These are phyloP conservation scores for Cercospora janseana DNA, from an alignment of 2,329 filamentous ascomycete genomes.

Conservation along the genomic window DNA sequence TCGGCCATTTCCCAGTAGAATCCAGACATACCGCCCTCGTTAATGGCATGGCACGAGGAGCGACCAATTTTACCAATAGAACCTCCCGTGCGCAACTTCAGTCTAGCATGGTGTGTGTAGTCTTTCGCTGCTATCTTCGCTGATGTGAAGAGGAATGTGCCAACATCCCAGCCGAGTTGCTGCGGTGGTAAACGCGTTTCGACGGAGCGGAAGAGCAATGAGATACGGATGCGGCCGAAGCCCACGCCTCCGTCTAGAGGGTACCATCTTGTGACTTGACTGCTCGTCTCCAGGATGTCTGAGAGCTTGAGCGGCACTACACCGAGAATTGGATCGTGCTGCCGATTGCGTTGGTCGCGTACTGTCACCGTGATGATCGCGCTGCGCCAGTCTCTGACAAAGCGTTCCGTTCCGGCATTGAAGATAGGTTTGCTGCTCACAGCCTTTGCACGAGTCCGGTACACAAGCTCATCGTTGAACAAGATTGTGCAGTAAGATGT, in stretches of 20 bases:
- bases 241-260: conserved; percentile 91
- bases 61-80: conserved; percentile 69
- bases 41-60: conserved; percentile 58
- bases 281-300: conserved; percentile 82
- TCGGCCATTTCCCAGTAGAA: conserved; percentile 57
- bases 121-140: conserved; percentile 64
- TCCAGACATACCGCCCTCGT: conserved; percentile 55
- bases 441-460: conserved; percentile 92
- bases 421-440: conserved; percentile 94
- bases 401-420: conserved; percentile 91
- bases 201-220: conserved; percentile 83
- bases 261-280: conserved; percentile 88
- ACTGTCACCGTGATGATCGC: conserved; percentile 83
- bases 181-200: conserved; percentile 80
- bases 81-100: conserved; percentile 80
- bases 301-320: conserved; percentile 85
- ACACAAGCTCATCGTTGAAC: conserved; percentile 83
- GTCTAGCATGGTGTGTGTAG: conserved; percentile 63
- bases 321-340: conserved; percentile 92
- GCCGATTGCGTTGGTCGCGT: conserved; percentile 80
- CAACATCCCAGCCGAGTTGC: conserved; percentile 91
- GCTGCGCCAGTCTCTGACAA: conserved; percentile 90
- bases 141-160: conserved; percentile 84
- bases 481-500: conserved; percentile 93
- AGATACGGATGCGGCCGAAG: conserved; percentile 85